A percentile compares a stretch with the other conserved stretches of the same genome.
Evolutionary conservation across 352 stramenopile genomes (phyloP).

Genomic region (Pythium aristosporum): DNA sequence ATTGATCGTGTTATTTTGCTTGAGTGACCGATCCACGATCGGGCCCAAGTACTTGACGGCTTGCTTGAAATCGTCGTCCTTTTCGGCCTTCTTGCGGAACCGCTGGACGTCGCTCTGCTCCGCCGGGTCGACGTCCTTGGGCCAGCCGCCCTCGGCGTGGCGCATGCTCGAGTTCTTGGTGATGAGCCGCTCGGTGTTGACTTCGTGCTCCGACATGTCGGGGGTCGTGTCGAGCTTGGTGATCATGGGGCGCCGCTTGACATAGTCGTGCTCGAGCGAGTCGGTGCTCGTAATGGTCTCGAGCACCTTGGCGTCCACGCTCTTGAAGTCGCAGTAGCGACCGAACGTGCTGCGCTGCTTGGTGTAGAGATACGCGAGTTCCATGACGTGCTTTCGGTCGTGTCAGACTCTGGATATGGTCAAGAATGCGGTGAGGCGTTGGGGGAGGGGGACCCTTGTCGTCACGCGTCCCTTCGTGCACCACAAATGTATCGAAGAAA

Average conservation of each 20-base stretch:
- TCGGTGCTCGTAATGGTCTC: constrained; percentile 87
- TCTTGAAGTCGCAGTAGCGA: constrained; percentile 90
- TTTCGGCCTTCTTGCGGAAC: constrained; percentile 97
- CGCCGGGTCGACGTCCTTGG: constrained; percentile 96
- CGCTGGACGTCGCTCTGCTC: constrained; percentile 95
- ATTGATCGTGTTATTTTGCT: constrained; percentile 98
- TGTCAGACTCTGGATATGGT: not conserved
- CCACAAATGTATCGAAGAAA: not conserved
- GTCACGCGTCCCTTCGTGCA: not conserved
- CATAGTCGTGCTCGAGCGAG: constrained; percentile 89
- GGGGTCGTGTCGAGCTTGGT: constrained; percentile 88
- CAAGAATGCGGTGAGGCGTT: not conserved
- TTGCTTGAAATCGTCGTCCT: constrained; percentile 96
- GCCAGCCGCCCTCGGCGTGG: constrained; percentile 95
- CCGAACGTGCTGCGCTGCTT: constrained; percentile 93
- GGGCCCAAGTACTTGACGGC: constrained; percentile 92
- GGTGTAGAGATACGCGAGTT: constrained; percentile 90
- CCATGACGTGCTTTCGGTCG: constrained; percentile 41
- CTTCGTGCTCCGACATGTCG: constrained; percentile 91
- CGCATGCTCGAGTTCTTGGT: constrained; percentile 94
- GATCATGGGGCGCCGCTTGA: constrained; percentile 85
- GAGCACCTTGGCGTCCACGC: constrained; percentile 88
- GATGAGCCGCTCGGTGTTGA: constrained; percentile 93
- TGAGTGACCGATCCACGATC: constrained; percentile 92
- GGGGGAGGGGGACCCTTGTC: not conserved